Conservation (phyloP, 371 early-diverging fungal species). For the Apophysomyces variabilis region DNA sequence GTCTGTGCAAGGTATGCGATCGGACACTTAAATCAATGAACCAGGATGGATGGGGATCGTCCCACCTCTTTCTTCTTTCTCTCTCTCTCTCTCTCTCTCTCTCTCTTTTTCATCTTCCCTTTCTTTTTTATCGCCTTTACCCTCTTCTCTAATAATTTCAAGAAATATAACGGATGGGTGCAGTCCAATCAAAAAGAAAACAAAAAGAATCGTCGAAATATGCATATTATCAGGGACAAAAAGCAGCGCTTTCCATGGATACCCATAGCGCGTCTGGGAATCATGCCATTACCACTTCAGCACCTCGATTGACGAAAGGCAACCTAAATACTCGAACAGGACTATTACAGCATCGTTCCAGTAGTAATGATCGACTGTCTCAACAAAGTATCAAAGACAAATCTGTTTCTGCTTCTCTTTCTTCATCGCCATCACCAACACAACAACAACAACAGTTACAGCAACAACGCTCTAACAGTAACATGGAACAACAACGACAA, state of each 20-base stretch:
- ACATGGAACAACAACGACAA: slow-evolving; percentile 9
- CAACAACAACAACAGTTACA: not conserved
- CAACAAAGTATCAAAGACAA: not conserved
- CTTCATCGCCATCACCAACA: not conserved
- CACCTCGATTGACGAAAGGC: not conserved
- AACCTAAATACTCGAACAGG: slow-evolving; percentile 25
- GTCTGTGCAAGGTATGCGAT: not conserved
- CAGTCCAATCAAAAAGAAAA: slow-evolving; percentile 32
- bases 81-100: slow-evolving; percentile 6
- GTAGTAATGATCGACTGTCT: slow-evolving; percentile 6
- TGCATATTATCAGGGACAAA: slow-evolving; percentile 33
- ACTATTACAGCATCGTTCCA: not conserved
- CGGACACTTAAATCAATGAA: not conserved
- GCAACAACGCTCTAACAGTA: not conserved
- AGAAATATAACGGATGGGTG: slow-evolving; percentile 29
- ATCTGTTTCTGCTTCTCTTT: not conserved
- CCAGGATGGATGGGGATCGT: not conserved
- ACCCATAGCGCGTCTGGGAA: too few species aligned
- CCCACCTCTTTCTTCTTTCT: slow-evolving; percentile 7
- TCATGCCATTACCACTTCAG: slow-evolving; percentile 23
- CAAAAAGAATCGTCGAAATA: slow-evolving; percentile 30
- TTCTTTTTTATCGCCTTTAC: slow-evolving; percentile 7
- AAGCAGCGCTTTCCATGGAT: slow-evolving; percentile 17
- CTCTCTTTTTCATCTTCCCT: slow-evolving; percentile 6
- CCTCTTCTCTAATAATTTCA: slow-evolving; percentile 3